phyloP scores from a whole-genome alignment of 176 grass and related monocot species.

The Guadua angustifolia region DNA sequence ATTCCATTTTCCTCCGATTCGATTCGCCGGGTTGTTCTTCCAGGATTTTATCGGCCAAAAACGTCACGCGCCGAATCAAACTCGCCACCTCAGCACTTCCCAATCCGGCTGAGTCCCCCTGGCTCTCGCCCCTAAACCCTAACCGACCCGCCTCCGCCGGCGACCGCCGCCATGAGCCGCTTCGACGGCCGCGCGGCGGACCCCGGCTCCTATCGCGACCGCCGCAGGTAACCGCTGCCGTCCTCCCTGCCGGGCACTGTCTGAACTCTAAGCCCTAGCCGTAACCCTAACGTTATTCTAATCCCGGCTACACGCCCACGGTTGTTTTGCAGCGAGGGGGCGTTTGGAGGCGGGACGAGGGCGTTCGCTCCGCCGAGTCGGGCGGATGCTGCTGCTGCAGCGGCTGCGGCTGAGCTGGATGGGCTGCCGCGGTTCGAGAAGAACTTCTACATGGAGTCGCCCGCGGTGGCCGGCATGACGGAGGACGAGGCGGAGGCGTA shows the following conservation, averaged over 20 bases:
- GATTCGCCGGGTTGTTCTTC: constrained; percentile 6
- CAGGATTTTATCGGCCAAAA: constrained; percentile 10
- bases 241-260: background rate
- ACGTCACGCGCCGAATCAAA: background rate
- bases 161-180: constrained; percentile 71
- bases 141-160: constrained; percentile 1
- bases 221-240: constrained; percentile 55
- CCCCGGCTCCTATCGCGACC: constrained; percentile 82
- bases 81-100: background rate
- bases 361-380: constrained; percentile 63
- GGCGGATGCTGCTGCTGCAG: constrained; percentile 44
- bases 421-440: constrained; percentile 90
- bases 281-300: background rate
- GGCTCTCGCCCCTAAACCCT: constrained; percentile 29
- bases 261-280: constrained; percentile 34
- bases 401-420: constrained; percentile 74
- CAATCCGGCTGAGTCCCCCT: background rate
- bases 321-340: constrained; percentile 60
- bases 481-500: constrained; percentile 79
- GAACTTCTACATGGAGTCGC: constrained; percentile 93
- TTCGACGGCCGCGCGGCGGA: constrained; percentile 83
- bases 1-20: background rate
- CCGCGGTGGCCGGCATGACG: constrained; percentile 72
- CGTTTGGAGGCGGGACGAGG: constrained; percentile 62
- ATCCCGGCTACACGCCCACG: background rate